Evolutionary conservation across 805 yeast species (phyloP), one percentile per base, ranked within the genome.

Genomic region (Candida ortonii): DNA sequence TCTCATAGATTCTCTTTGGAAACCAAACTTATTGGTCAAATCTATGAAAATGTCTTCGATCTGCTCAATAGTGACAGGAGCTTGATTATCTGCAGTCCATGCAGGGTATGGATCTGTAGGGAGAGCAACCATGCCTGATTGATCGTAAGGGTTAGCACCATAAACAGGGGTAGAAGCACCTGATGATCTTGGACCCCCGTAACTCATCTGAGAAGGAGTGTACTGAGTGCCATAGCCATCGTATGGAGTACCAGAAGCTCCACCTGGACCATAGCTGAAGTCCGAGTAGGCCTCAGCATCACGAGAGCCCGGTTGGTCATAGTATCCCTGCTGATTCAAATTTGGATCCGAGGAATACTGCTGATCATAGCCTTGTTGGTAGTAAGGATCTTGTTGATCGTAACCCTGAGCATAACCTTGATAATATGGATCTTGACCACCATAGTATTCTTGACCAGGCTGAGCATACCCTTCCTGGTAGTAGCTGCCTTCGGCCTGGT

Each of bases 101-200:
- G 98, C 97, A 27, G 99, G 98, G 62, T 90, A 93, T 21, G 98
- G 99, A 62, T 93, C 93, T 28, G 88, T 78, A 51, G 95, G 72
- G 65, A 82, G 50, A 59, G 86, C 81, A 71, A 80, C 71, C 61
- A 67, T 65, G 28, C 67, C 69, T 16, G 60, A 57, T 47, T 62
- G 62, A 42, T 61, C 67, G 41, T 61, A 61, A 33, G 64, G 64
- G 31, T 61, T 59, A 21, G 64, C 66, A 30, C 64, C 64, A 32
- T 59, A 59, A 49, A 86, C 77, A 14, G 98, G 97, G 25, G 98
- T 93, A 2, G 96, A 86, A 26, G 96, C 86, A 43, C 97, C 97
- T 9, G 94, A 80, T 1, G 93, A 83, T 55, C 93, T 76, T 55
- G 83, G 83, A 43, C 84, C 94, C 46, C 84, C 93, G 55, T 82